Conservation (phyloP, 371 early-diverging fungal species). For the Rhizopus delemar region DNA sequence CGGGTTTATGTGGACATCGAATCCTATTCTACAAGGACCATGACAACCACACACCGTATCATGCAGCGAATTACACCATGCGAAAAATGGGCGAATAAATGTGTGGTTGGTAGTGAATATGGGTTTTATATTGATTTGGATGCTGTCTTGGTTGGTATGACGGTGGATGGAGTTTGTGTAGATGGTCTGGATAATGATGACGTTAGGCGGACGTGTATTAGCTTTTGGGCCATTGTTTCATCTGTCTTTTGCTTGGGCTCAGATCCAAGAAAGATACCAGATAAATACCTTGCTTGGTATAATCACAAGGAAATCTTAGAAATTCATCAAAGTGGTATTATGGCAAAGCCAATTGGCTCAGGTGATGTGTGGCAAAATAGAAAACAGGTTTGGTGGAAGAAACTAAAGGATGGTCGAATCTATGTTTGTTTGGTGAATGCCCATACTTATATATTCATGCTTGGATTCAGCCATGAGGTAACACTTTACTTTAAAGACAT, state of each 20-base stretch:
- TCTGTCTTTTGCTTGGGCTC: conserved; percentile 48
- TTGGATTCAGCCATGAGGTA: conserved; percentile 37
- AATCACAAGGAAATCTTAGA: conserved; percentile 41
- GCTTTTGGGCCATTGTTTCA: conserved; percentile 47
- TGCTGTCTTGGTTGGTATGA: conserved; percentile 48
- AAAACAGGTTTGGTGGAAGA: conserved; percentile 51
- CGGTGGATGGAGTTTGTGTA: conserved; percentile 38
- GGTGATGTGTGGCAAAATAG: conserved; percentile 44
- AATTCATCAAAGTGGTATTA: conserved; percentile 48
- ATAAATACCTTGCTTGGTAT: conserved; percentile 35
- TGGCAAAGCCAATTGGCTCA: conserved; percentile 45
- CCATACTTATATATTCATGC: conserved; percentile 39
- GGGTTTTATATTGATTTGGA: conserved; percentile 50
- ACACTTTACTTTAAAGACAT: conserved; percentile 29
- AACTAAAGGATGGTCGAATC: conserved; percentile 36
- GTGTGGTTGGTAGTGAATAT: conserved; percentile 29
- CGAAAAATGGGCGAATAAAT: conserved; percentile 32
- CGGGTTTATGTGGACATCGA: conserved; percentile 48
- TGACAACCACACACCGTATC: conserved; percentile 47
- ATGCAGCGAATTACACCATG: conserved; percentile 44
- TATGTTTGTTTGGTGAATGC: conserved; percentile 44
- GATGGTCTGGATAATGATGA: conserved; percentile 51
- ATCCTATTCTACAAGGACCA: conserved; percentile 40
- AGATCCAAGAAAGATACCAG: conserved; percentile 45
- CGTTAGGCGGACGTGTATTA: conserved; percentile 40